Base-by-base conservation (phyloP, 768 basidiomycete genomes). In the Boletellus emodensis region DNA sequence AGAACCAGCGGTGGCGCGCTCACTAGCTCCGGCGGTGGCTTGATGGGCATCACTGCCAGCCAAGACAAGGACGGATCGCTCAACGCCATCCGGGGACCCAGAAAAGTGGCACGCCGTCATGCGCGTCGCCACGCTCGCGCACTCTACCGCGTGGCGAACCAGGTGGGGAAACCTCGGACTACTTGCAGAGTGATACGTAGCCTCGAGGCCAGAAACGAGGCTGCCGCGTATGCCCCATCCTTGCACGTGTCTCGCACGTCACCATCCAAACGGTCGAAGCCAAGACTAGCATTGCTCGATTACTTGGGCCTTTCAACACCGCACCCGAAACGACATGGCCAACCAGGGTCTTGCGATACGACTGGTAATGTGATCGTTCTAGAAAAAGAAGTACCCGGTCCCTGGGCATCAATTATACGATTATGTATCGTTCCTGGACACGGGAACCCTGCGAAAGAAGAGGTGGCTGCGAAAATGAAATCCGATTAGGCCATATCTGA, bases 331-430 rank as follows among this genome's bases (percentile, higher is more conserved):
- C 18, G 36, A 20, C n/a, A 30, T 30, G 44, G 15, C 61, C 61
- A 60, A 62, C 62, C 39, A 17, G n/a, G 13, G 3, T 17, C n/a
- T 12, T 22, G 45, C 60, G 54, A 61, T 61, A 61, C 45, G 44
- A 6, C 30, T 40, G 26, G 30, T 45, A 50, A 51, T 42, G 46
- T 39, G 17, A 44, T 43, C 15, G 3, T 61, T 55, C 51, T 50
- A 33, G 51, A 51, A 59, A 48, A 37, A 48, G 46, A 45, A 41
- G 40, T 40, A 8, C 28, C 20, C 48, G 40, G 48, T 48, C 51
- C 28, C 44, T 49, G 46, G 40, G 33, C 32, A 6, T 42, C 20
- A 28, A 38, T 17, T 33, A 7, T 28, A 26, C 45, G 26, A 44
- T 41, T 48, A 24, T 37, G 26, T 35, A 34, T 30, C 38, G 55